Evolutionary conservation across 2,329 filamentous ascomycete genomes (phyloP).

Genomic region (Fusarium musae): DNA sequence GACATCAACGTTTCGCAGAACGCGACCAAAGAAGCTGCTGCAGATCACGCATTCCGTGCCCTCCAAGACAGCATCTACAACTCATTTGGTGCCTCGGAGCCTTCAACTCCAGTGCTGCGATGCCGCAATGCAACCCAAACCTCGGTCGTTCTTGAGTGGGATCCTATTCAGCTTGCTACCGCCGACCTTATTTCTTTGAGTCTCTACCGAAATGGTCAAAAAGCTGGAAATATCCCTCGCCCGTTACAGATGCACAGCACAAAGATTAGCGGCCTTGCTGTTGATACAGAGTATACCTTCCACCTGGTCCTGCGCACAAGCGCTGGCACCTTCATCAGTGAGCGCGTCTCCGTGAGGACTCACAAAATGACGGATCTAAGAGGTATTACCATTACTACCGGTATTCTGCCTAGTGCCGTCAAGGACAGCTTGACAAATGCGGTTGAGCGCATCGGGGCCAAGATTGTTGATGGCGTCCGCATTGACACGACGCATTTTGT

Average conservation of each 20-base stretch:
- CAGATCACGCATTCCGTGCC: slow-evolving; percentile 79
- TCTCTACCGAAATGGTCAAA: slow-evolving; percentile 94
- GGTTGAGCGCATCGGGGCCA: slow-evolving; percentile 89
- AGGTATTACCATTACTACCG: slow-evolving; percentile 93
- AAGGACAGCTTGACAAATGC: slow-evolving; percentile 79
- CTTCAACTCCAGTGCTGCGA: slow-evolving; percentile 80
- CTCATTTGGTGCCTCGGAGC: slow-evolving; percentile 85
- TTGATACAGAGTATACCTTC: slow-evolving; percentile 96
- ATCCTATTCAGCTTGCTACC: slow-evolving; percentile 91
- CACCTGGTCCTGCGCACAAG: slow-evolving; percentile 91
- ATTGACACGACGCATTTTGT: slow-evolving; percentile 99
- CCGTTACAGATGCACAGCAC: slow-evolving; percentile 90
- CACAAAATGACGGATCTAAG: slow-evolving; percentile 99
- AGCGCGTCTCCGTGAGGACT: slow-evolving; percentile 86
- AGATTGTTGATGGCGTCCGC: slow-evolving; percentile 86
- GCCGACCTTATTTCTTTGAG: slow-evolving; percentile 90
- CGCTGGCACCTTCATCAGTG: slow-evolving; percentile 86
- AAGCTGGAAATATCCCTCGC: slow-evolving; percentile 93
- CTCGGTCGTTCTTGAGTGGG: slow-evolving; percentile 98
- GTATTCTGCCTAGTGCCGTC: slow-evolving; percentile 79
- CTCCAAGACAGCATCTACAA: slow-evolving; percentile 91
- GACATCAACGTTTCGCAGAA: slow-evolving; percentile 97
- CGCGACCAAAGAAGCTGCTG: slow-evolving; percentile 76
- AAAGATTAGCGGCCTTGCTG: slow-evolving; percentile 95
- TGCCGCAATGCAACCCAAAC: slow-evolving; percentile 98